Conservation (phyloP, 176 grass and related monocot species). For the Melocanna baccifera region DNA sequence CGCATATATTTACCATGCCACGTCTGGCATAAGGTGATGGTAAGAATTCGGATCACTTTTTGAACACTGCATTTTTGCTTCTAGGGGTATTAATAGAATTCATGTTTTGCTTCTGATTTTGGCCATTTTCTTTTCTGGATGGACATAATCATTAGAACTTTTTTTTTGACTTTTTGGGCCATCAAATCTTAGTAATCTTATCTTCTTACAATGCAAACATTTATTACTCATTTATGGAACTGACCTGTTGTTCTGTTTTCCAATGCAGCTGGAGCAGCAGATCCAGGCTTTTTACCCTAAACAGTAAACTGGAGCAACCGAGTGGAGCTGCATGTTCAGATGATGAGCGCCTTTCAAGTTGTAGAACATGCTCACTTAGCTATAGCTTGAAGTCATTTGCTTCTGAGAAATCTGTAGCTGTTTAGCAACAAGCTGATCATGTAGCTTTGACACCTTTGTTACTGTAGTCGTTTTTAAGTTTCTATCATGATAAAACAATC, state of each 20-base stretch:
- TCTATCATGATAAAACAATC: background rate
- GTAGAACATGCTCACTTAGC: slow-evolving; percentile 13
- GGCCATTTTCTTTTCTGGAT: background rate
- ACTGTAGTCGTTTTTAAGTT: background rate
- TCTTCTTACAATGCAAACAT: background rate
- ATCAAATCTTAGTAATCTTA: background rate
- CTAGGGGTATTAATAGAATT: background rate
- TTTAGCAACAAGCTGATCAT: background rate
- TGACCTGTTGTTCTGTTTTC: slow-evolving; percentile 17
- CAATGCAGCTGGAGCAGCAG: slow-evolving; percentile 57
- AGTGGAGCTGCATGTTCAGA: slow-evolving; percentile 18
- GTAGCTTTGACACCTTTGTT: slow-evolving; percentile 1
- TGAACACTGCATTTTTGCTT: background rate
- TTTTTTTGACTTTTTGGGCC: background rate
- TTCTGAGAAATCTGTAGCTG: slow-evolving; percentile 38
- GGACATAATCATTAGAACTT: background rate
- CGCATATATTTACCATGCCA: no score
- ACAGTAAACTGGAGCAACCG: slow-evolving; percentile 8
- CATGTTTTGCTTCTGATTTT: background rate
- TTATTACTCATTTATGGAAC: background rate
- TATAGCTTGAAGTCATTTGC: background rate
- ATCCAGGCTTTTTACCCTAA: slow-evolving; percentile 34
- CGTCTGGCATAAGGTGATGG: no score
- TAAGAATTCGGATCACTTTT: no score
- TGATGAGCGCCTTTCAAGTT: background rate